Base-by-base conservation (phyloP, 2,329 filamentous ascomycete species). In the Arthroderma sp. region DNA sequence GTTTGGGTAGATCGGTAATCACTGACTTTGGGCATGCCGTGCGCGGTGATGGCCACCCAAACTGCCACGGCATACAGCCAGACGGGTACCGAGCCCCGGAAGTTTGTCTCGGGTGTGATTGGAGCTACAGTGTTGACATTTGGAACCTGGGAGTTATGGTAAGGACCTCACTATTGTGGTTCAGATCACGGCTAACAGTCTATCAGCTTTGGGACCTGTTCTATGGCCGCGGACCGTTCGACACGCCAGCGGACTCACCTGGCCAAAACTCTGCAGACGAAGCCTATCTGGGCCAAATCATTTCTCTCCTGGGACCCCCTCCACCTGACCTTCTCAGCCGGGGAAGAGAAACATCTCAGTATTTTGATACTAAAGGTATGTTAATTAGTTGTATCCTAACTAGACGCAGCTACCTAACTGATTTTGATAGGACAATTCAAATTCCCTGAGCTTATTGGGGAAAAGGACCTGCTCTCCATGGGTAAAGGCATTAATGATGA, bases 121-220 rank as follows among this genome's bases (percentile, higher is more conserved):
- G 60, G 63, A 54, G 55, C 44, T 64, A 62, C 52, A 51, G 54
- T 40, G 56, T 54, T 10, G 65, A 67, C 55, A 64, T 68, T 44
- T 68, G 63, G 64, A 68, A 66, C 50, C 45, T 68, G 43, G 60
- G 61, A 47, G 56, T 62, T 48, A 48, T 68, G 49, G 60, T 62
- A 38, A 33, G 55, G 29, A n/a, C n/a, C n/a, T n/a, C n/a, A n/a
- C n/a, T n/a, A n/a, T n/a, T n/a, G n/a, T n/a, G n/a, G n/a, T n/a
- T n/a, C n/a, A n/a, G n/a, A n/a, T n/a, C n/a, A n/a, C n/a, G n/a
- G n/a, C n/a, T n/a, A n/a, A n/a, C n/a, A n/a, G n/a, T n/a, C n/a
- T n/a, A n/a, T 40, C 3, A 56, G 56, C 29, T 58, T 40, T 55
- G 46, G 55, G 49, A 58, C 28, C 40, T 56, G 43, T 42, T 57